phyloP scores from a whole-genome alignment of 108 stramenopile genomes.

The Stephanodiscus minutulus region DNA sequence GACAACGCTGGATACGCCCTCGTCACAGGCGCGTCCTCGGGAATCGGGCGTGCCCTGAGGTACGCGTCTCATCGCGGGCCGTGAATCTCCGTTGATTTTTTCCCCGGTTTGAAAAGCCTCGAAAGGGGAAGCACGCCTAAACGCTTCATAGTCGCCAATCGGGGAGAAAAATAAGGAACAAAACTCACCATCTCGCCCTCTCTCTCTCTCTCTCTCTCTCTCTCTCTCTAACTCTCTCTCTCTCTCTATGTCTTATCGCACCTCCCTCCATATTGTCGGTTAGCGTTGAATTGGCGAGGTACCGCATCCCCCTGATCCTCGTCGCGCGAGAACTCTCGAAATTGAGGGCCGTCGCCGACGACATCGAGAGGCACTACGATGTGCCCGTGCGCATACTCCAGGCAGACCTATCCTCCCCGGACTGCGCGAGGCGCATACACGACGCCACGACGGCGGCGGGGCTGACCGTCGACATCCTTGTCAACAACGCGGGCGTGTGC shows the following conservation, averaged over 20 bases:
- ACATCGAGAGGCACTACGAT: constrained; percentile 82
- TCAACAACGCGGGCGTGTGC: constrained; percentile 85
- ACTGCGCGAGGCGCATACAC: constrained; percentile 67
- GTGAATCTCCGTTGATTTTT: no score
- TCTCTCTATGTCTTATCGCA: no score
- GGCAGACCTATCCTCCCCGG: constrained; percentile 69
- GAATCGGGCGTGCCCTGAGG: constrained; percentile 80
- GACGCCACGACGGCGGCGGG: constrained; percentile 68
- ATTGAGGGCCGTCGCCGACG: constrained; percentile 64
- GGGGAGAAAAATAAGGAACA: no score
- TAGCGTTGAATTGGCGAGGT: constrained; percentile 81
- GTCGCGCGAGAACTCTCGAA: constrained; percentile 74
- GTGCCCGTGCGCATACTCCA: constrained; percentile 73
- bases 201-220: no score
- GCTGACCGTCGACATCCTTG: constrained; percentile 72
- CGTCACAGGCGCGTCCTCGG: constrained; percentile 82
- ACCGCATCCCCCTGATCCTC: constrained; percentile 80
- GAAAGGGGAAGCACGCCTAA: no score
- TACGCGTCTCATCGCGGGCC: no score
- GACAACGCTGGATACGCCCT: constrained; percentile 71
- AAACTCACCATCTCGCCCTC: no score
- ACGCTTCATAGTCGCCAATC: no score
- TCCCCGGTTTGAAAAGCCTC: no score
- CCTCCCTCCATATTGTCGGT: background rate
- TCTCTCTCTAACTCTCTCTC: no score